Base-by-base conservation (phyloP, 805 yeast genomes). In the Candida sanyiensis region DNA sequence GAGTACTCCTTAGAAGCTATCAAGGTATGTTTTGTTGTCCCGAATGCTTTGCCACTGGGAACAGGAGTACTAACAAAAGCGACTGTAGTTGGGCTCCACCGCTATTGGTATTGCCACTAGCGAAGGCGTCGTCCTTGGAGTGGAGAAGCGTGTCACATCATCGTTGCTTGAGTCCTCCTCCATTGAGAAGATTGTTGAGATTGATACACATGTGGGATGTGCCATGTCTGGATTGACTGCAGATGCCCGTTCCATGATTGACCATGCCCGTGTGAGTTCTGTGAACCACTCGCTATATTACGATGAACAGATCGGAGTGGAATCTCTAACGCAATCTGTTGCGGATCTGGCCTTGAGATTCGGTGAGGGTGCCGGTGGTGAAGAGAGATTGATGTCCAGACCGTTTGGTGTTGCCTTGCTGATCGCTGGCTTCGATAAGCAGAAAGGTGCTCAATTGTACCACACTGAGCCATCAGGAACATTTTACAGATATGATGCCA, bases 401-500 rank as follows among this genome's bases (percentile, higher is more conserved):
- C 99, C 99, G 10, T 93, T 93, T 62, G 99, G 99, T 59, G 99
- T 93, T 35, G 99, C 99, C 2, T 67, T 93, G 49, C 73, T 93
- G 54, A 83, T 93, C 56, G 98, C 97, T 5, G 99, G 99, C 36
- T 73, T 80, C 51, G 98, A 93, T 66, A 71, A 77, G 44, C 94
- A 86, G 52, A 81, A 86, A 56, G 98, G 98, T 1, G 96, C 96
- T 33, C 98, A 93, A 63, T 73, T 93, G 52, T 85, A 85, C 61
- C 97, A 93, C 61, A 96, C 97, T n/a, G 99, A 93, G 65, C 98
- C 99, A 28, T 85, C 96, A 11, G 99, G 99, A 43, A 93, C 99
- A 2, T 93, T 88, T 54, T 94, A 93, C 67, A 78, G 93, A 64
- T 93, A 93, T 60, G 96, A 93, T 56, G 99, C 98, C 21, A 94